Percentiles rank a stretch among this genome's conserved stretches.
Conservation (phyloP, 139 green algal genomes). For the Chlamydomonas incerta region DNA sequence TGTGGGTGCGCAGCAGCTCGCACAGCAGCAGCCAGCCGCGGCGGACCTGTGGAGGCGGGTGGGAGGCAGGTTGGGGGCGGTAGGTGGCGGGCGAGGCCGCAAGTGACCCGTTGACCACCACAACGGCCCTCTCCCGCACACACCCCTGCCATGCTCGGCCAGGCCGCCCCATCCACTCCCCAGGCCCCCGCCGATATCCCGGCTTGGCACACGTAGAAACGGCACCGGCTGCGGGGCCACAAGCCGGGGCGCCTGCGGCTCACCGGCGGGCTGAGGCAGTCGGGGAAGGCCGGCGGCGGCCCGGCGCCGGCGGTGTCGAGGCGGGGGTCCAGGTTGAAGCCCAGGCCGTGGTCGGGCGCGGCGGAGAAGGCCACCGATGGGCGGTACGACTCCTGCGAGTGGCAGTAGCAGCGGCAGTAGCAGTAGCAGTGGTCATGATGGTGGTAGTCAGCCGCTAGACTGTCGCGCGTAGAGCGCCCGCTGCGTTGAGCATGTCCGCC, state of each 20-base stretch:
- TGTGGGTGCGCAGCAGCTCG: slow-evolving; percentile 25
- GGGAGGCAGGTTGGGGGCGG: not conserved
- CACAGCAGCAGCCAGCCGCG: slow-evolving; percentile 25
- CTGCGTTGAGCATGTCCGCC: too few relatives aligned
- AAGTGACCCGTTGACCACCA: not conserved
- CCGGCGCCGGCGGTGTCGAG: not conserved
- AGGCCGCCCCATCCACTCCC: too few relatives aligned
- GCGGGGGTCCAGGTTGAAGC: not conserved
- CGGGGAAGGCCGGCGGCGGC: slow-evolving; percentile 1
- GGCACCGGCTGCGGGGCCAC: not conserved
- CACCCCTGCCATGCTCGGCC: too few relatives aligned
- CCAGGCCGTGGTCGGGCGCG: not conserved
- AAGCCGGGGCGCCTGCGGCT: not conserved
- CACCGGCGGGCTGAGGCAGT: slow-evolving; percentile 28
- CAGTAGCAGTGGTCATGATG: not conserved
- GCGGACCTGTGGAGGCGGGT: not conserved
- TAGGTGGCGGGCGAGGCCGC: not conserved
- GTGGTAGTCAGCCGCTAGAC: not conserved
- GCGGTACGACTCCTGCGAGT: not conserved
- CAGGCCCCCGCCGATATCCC: too few relatives aligned
- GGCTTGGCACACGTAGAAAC: too few relatives aligned
- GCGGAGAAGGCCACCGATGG: not conserved
- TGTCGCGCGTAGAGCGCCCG: too few relatives aligned
- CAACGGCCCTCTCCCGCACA: not conserved
- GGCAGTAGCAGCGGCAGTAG: too few relatives aligned